Percentiles rank a stretch among this genome's conserved stretches.
phyloP scores from a whole-genome alignment of 768 basidiomycete genomes.

The Leccinum ochraceum region DNA sequence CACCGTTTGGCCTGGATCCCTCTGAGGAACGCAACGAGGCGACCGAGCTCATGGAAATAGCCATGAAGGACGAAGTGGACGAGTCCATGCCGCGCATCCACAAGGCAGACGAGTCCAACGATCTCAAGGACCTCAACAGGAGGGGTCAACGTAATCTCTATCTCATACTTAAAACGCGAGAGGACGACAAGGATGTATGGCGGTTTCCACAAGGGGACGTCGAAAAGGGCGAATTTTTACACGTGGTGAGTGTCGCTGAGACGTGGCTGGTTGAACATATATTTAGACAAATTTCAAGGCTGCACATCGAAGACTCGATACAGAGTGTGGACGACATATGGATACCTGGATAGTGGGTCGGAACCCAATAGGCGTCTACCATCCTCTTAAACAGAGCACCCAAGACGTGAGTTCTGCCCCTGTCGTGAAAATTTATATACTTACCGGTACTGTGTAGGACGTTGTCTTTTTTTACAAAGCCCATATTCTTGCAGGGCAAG shows the following conservation, averaged over 20 bases:
- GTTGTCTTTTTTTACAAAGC: constrained; percentile 91
- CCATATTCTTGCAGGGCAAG: constrained; percentile 90
- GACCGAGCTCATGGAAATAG: constrained; percentile 58
- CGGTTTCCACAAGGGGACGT: constrained; percentile 74
- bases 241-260: constrained; percentile 55
- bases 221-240: constrained; percentile 66
- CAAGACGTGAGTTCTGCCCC: constrained; percentile 37
- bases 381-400: constrained; percentile 42
- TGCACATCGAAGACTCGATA: constrained; percentile 67
- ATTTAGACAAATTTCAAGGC: constrained; percentile 45
- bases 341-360: constrained; percentile 94
- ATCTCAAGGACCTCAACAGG: constrained; percentile 78
- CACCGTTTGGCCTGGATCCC: constrained; percentile 50
- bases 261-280: background rate
- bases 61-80: constrained; percentile 61
- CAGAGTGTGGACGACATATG: constrained; percentile 79
- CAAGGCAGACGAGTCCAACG: constrained; percentile 57
- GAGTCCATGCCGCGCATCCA: constrained; percentile 61
- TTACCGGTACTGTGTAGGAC: constrained; percentile 43
- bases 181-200: constrained; percentile 61
- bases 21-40: constrained; percentile 43
- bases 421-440: background rate
- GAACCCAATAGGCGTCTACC: constrained; percentile 81
- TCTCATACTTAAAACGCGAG: constrained; percentile 63
- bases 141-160: constrained; percentile 86